phyloP scores from a whole-genome alignment of 768 basidiomycete species.

The Neoboletus magnificus region DNA sequence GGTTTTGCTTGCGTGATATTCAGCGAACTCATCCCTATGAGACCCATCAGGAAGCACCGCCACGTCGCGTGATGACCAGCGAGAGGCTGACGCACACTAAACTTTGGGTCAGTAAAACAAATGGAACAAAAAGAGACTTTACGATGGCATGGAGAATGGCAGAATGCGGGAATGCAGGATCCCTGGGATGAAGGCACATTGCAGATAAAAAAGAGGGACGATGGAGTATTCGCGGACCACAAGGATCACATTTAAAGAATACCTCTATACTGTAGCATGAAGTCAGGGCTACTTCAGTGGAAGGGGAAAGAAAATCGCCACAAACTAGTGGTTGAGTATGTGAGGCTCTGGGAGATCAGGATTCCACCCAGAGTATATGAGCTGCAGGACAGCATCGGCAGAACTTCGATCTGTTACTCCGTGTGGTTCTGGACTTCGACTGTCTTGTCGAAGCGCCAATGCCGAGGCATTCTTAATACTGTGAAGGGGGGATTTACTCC shows the following conservation, averaged over 20 bases:
- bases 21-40: slow-evolving; percentile 80
- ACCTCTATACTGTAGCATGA: slow-evolving; percentile 61
- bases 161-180: slow-evolving; percentile 83
- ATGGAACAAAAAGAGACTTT: slow-evolving; percentile 23
- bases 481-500: slow-evolving; percentile 4
- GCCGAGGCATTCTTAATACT: neutral
- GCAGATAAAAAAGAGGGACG: slow-evolving; percentile 76
- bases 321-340: slow-evolving; percentile 73
- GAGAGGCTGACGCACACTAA: slow-evolving; percentile 79
- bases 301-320: slow-evolving; percentile 15
- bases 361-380: slow-evolving; percentile 80
- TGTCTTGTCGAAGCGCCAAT: slow-evolving; percentile 38
- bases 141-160: slow-evolving; percentile 91
- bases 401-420: slow-evolving; percentile 37
- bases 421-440: slow-evolving; percentile 49
- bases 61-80: slow-evolving; percentile 73
- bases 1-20: slow-evolving; percentile 85
- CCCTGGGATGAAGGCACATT: slow-evolving; percentile 74
- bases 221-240: slow-evolving; percentile 81
- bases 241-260: slow-evolving; percentile 88
- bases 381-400: slow-evolving; percentile 56
- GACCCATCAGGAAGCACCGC: slow-evolving; percentile 69
- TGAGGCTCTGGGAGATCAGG: slow-evolving; percentile 77
- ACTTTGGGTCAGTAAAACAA: slow-evolving; percentile 7
- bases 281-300: slow-evolving; percentile 11